Evolutionary conservation across 2,329 filamentous ascomycete species (phyloP), one percentile per base, ranked within the genome.

Genomic region (Pestalotiopsis sp.): DNA sequence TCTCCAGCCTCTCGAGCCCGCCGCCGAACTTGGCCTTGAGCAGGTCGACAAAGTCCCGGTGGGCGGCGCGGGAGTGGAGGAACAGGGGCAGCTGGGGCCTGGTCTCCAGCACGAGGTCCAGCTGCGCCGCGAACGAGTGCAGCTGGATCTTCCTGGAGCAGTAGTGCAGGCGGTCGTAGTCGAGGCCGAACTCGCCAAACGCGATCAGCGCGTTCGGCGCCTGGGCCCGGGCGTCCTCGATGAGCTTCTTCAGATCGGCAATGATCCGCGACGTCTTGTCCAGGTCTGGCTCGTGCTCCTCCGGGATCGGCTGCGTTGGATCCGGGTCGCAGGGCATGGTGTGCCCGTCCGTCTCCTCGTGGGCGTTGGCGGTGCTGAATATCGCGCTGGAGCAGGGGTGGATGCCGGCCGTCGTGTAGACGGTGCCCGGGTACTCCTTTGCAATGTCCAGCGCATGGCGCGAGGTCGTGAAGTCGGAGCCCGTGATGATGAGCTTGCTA

Each of bases 181-280:
- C 96, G 3, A 99, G 91, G 1, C 96, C 96, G 71, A 99, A 94
- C 81, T 99, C 96, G 63, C 96, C 96, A 78, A 98, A 94, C 6
- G 96, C 95, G 1, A 93, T 91, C 56, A 93, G 86, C 0, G 88
- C 79, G 69, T 36, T 71, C 31, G 67, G 71, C 3, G 59, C 56
- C 79, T 78, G 63, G 80, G 78, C 73, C 20, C 88, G 89, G 1
- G 89, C 87, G 45, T 88, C 81, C 2, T 86, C 76, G 3, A 95
- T 88, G 2, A 98, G 83, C 6, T 82, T 77, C 59, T 86, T 85
- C n/a, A 98, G 86, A 38, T 88, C 85, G 0, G 81, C 71, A 25
- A 94, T 85, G 76, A 88, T 84, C 57, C 79, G 76, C 12, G 77
- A 75, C 3, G 87, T 87, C 74, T 83, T 84, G 67, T 73, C 75